Evolutionary conservation across 257 asterid species (phyloP).

Genomic region (Rubia yunnanensis): DNA sequence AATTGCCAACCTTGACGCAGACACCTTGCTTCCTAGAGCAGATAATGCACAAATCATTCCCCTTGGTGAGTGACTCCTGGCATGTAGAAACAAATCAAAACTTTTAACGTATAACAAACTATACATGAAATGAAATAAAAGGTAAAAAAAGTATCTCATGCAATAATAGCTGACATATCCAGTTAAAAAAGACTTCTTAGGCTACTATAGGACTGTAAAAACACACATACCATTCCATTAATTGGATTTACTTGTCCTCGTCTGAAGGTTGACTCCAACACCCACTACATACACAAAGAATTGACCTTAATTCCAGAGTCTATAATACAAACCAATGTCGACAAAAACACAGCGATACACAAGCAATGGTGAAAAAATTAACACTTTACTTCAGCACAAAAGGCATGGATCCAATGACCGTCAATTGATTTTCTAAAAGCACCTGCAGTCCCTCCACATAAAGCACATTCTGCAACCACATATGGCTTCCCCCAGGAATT

Average conservation of each 20-base stretch:
- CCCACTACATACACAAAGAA: constrained; percentile 62
- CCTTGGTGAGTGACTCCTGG: constrained; percentile 66
- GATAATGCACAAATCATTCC: constrained; percentile 53
- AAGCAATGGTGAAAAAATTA: constrained; percentile 14
- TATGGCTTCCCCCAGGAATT: constrained; percentile 64
- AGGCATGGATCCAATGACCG: constrained; percentile 94
- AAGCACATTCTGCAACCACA: constrained; percentile 79
- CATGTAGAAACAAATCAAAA: constrained; percentile 3
- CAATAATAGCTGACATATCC: neutral
- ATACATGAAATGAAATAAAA: neutral
- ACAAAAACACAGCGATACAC: constrained; percentile 8
- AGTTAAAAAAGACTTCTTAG: neutral
- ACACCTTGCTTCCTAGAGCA: constrained; percentile 84
- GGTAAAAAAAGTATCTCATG: neutral
- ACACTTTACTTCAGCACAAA: constrained; percentile 89
- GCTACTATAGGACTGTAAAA: neutral
- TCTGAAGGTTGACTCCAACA: constrained; percentile 64
- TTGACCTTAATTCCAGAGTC: constrained; percentile 15
- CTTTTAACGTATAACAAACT: neutral
- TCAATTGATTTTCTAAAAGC: constrained; percentile 89
- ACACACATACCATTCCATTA: constrained; percentile 60
- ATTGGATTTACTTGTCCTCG: constrained; percentile 77
- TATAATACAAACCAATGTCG: constrained; percentile 10
- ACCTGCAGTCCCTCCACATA: constrained; percentile 96
- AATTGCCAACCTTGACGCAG: constrained; percentile 68